These are phyloP conservation scores for Paracamarosporium sp. DNA, from an alignment of 2,329 filamentous ascomycete genomes.

Conservation along the genomic window DNA sequence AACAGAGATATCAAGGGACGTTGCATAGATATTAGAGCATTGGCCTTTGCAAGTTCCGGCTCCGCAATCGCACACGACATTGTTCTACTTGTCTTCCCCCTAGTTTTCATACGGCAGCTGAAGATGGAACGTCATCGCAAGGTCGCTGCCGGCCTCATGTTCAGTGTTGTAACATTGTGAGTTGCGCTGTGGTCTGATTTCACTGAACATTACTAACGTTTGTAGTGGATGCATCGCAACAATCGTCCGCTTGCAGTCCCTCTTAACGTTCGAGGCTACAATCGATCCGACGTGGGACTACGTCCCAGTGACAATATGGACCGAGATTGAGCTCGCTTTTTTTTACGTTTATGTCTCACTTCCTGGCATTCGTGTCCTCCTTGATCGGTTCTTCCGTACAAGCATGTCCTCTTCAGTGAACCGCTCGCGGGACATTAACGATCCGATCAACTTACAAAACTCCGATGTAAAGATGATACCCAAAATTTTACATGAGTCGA, in stretches of 20 bases:
- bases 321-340: conserved; percentile 23
- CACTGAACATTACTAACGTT: not conserved
- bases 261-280: conserved; percentile 25
- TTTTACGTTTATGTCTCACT: conserved; percentile 23
- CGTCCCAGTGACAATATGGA: conserved; percentile 28
- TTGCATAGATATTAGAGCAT: conserved; percentile 25
- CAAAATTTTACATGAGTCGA: not conserved
- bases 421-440: not conserved
- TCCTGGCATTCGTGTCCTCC: conserved; percentile 24
- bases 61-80: conserved; percentile 27
- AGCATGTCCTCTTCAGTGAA: conserved; percentile 4
- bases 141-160: conserved; percentile 29
- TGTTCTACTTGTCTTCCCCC: conserved; percentile 29
- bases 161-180: conserved; percentile 27
- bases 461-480: not conserved
- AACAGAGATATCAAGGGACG: conserved; percentile 28
- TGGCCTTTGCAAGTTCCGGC: conserved; percentile 27
- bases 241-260: conserved; percentile 26
- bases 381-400: conserved; percentile 13
- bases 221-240: conserved; percentile 23
- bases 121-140: conserved; percentile 26
- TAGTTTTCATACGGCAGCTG: conserved; percentile 21
- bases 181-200: not conserved
- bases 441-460: not conserved
- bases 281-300: conserved; percentile 33